A percentile compares a stretch with the other conserved stretches of the same genome.
Evolutionary conservation across 2,329 filamentous ascomycete genomes (phyloP).

Genomic region (Diaporthe velutina): DNA sequence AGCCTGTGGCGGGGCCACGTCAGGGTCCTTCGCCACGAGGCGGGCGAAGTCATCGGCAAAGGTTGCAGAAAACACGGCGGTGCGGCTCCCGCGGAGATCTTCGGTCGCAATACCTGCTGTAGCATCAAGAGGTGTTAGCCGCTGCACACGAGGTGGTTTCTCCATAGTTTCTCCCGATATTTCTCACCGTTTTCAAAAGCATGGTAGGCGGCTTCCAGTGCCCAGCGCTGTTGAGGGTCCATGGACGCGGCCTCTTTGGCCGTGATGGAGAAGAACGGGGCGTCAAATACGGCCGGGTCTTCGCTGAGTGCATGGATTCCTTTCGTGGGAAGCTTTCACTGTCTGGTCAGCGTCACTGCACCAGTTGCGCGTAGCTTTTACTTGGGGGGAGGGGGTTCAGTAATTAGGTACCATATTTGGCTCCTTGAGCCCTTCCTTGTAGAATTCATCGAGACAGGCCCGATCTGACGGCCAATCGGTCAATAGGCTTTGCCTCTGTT

Average conservation of each 20-base stretch:
- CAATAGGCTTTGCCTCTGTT: conserved; percentile 47
- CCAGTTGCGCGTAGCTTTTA: too few species aligned
- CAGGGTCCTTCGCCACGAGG: conserved; percentile 41
- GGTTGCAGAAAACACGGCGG: conserved; percentile 50
- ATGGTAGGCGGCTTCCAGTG: conserved; percentile 20
- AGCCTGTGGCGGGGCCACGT: conserved; percentile 37
- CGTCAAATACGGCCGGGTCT: conserved; percentile 52
- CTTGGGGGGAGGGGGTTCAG: not conserved
- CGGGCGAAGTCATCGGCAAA: conserved; percentile 47
- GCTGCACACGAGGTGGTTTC: too few species aligned
- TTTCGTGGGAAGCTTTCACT: too few species aligned
- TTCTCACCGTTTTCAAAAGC: conserved; percentile 32
- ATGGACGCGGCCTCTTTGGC: conserved; percentile 5
- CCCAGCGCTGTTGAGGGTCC: conserved; percentile 30
- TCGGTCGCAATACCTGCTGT: conserved; percentile 47
- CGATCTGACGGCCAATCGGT: conserved; percentile 49
- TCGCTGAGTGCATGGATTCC: conserved; percentile 35
- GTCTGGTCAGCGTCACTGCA: too few species aligned
- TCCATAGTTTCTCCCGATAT: too few species aligned
- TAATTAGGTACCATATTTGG: not conserved
- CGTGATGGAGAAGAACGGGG: conserved; percentile 54
- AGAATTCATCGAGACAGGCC: conserved; percentile 45
- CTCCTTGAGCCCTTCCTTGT: not conserved
- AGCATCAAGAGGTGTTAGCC: too few species aligned
- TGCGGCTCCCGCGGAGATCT: conserved; percentile 44